Evolutionary conservation across 2,329 filamentous ascomycete genomes (phyloP).

Genomic region (Aspergillus candidus): DNA sequence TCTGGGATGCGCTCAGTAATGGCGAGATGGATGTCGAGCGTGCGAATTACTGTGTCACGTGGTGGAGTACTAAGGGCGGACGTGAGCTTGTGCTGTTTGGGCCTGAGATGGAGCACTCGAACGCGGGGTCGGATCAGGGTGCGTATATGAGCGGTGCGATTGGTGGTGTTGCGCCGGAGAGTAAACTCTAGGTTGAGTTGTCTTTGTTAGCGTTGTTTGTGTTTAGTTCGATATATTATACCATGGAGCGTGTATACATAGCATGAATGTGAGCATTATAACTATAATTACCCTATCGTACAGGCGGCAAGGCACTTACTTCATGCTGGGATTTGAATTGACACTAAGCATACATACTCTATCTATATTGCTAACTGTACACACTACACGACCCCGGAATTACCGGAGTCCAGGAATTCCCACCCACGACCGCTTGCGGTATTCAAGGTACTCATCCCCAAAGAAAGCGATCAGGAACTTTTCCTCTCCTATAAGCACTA

Average conservation of each 20-base stretch:
- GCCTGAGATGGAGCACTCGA: conserved; percentile 11
- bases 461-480: conserved; percentile 73
- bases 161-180: conserved; percentile 32
- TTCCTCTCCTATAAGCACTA: conserved; percentile 60
- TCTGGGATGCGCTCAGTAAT: conserved; percentile 71
- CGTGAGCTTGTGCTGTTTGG: conserved; percentile 51
- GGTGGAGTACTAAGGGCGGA: conserved; percentile 70
- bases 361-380: not conserved
- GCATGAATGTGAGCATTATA: too few relatives aligned
- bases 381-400: conserved; percentile 1
- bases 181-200: conserved; percentile 43
- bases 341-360: not conserved
- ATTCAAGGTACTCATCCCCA: conserved; percentile 70
- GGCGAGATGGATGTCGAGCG: conserved; percentile 88
- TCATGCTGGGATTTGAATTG: too few relatives aligned
- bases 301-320: too few relatives aligned
- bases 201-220: not conserved
- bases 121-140: conserved; percentile 19
- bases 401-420: conserved; percentile 70
- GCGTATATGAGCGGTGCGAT: conserved; percentile 54
- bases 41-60: conserved; percentile 69
- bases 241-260: too few relatives aligned
- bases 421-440: conserved; percentile 64
- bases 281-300: too few relatives aligned
- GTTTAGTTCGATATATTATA: conserved; percentile 3